Evolutionary conservation across 495 filamentous ascomycete species (phyloP).

Genomic region (Opeltia flavorubescens): DNA sequence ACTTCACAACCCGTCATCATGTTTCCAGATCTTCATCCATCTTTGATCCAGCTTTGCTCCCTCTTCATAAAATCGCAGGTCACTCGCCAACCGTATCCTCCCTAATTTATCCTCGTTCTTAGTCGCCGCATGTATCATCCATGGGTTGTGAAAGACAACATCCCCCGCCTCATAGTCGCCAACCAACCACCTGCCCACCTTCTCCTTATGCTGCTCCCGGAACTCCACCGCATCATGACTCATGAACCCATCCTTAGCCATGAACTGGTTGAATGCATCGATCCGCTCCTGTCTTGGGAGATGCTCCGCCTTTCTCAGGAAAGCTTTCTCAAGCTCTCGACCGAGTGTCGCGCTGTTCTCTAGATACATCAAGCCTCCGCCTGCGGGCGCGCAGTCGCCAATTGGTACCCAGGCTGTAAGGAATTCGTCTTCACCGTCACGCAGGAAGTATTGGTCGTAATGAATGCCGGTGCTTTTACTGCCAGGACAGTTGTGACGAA

Average conservation of each 20-base stretch:
- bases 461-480: constrained; percentile 47
- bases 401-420: constrained; percentile 55
- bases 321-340: constrained; percentile 34
- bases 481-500: constrained; percentile 46
- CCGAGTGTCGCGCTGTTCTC: constrained; percentile 33
- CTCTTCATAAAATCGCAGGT: constrained; percentile 28
- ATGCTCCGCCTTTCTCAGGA: constrained; percentile 28
- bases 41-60: constrained; percentile 11
- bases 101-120: constrained; percentile 33
- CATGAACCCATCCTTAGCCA: constrained; percentile 37
- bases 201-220: background rate
- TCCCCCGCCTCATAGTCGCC: constrained; percentile 36
- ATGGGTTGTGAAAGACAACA: constrained; percentile 40
- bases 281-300: constrained; percentile 36
- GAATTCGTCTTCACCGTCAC: constrained; percentile 39
- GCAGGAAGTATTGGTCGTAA: constrained; percentile 54
- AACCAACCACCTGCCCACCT: constrained; percentile 23
- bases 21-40: constrained; percentile 18
- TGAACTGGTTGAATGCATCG: constrained; percentile 42
- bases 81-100: constrained; percentile 33
- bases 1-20: constrained; percentile 16
- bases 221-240: constrained; percentile 22
- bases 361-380: constrained; percentile 49
- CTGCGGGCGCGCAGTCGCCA: constrained; percentile 40
- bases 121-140: constrained; percentile 33